Evolutionary conservation across 2,329 filamentous ascomycete genomes (phyloP), one percentile per base, ranked within the genome.

Genomic region (Ustilaginoidea virens): DNA sequence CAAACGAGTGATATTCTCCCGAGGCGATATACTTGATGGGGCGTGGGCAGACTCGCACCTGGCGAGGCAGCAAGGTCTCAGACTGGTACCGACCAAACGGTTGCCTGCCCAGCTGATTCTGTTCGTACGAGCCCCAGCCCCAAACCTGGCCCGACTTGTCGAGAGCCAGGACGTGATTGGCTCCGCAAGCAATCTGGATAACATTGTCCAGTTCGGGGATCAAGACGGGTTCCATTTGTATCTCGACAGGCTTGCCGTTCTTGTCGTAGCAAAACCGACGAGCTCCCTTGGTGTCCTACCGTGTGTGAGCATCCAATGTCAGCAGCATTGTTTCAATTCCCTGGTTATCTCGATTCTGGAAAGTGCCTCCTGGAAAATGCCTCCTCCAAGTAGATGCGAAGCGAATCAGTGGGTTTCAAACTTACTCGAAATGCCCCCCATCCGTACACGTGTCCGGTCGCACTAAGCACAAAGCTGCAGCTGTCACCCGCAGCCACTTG

Each of bases 1-100:
- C 81, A 41, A 92, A 87, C 41, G 74, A 80, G 58, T 92, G 81
- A 53, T 86, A 87, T 10, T 76, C 70, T 25, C 83, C 83, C 38
- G 70, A 74, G 12, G 66, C 67, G 27, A 60, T 47, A 41, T 58
- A 51, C 28, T 39, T 39, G 25, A 80, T 68, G 41, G 60, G 61
- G 38, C 77, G 79, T 7, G 81, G 63, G 25, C 56, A 55, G 15
- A 60, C 46, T 30, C 61, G 54, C 18, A 77, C 66, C 15, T 55
- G 54, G 48, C 85, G 73, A 18, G 69, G 71, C 8, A 62, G 53
- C 16, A 79, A 59, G 4, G 66, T 60, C 7, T 58, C 67, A 46
- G 78, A 64, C 48, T 74, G 72, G 53, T 71, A 75, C 37, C 77
- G 57, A 31, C 63, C 62, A 22, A 78, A 53, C 58, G 69, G 48